Conservation (phyloP, 306 rosid species). For the Urtica urens region DNA sequence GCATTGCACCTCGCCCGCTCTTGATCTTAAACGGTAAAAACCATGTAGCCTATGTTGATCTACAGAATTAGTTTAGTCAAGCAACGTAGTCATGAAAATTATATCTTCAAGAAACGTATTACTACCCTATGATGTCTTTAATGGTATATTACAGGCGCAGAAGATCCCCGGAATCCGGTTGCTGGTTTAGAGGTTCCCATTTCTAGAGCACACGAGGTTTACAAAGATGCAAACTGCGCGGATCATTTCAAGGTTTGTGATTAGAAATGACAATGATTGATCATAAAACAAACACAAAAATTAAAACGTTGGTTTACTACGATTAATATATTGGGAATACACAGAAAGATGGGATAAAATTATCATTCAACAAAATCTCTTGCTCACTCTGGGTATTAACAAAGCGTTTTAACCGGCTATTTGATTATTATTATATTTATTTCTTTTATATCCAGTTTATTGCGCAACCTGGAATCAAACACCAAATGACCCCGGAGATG, state of each 20-base stretch:
- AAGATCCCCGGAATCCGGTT: slow-evolving; percentile 71
- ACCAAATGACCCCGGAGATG: slow-evolving; percentile 43
- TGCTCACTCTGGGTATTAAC: not conserved
- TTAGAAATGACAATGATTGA: too few species aligned
- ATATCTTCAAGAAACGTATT: slow-evolving; percentile 10
- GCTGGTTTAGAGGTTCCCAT: slow-evolving; percentile 41
- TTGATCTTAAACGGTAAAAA: slow-evolving; percentile 60
- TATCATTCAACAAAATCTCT: not conserved
- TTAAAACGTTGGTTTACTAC: too few species aligned
- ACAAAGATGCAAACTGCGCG: slow-evolving; percentile 22
- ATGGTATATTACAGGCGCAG: slow-evolving; percentile 45
- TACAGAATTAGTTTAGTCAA: not conserved
- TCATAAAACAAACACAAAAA: too few species aligned
- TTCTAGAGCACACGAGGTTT: slow-evolving; percentile 31
- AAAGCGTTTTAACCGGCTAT: not conserved
- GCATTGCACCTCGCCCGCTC: slow-evolving; percentile 71
- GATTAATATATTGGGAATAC: not conserved
- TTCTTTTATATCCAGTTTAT: slow-evolving; percentile 31
- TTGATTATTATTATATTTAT: not conserved
- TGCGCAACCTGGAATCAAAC: slow-evolving; percentile 44
- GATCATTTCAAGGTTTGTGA: slow-evolving; percentile 57
- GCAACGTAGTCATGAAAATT: slow-evolving; percentile 6
- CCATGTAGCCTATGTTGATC: not conserved
- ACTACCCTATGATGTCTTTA: slow-evolving; percentile 12
- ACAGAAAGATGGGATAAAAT: not conserved